These are phyloP conservation scores for Mycena sp. DNA, from an alignment of 1,284 basidiomycete species.

Conservation along the genomic window DNA sequence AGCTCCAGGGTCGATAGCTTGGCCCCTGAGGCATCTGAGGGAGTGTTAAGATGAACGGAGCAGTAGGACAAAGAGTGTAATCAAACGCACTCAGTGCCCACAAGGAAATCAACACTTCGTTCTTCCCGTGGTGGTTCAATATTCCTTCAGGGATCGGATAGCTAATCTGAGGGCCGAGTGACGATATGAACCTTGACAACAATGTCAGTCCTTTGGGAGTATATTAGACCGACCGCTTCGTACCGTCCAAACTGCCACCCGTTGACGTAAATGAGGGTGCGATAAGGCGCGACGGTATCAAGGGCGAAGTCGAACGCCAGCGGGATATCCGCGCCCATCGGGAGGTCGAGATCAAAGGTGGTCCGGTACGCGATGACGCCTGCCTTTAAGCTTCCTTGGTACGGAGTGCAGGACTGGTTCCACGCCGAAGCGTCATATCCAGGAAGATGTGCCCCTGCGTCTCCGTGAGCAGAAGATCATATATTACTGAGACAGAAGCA, in stretches of 20 bases:
- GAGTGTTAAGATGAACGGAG: not conserved
- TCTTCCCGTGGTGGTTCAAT: constrained; percentile 50
- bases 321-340: constrained; percentile 48
- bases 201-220: constrained; percentile 1
- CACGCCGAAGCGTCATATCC: constrained; percentile 52
- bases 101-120: constrained; percentile 50
- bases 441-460: constrained; percentile 52
- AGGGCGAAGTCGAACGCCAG: constrained; percentile 54
- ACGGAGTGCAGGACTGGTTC: constrained; percentile 49
- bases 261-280: constrained; percentile 51
- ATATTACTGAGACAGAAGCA: not conserved
- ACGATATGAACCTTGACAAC: constrained; percentile 40
- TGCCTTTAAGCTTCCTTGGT: constrained; percentile 44
- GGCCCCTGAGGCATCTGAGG: constrained; percentile 45
- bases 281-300: constrained; percentile 45
- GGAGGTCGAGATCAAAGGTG: constrained; percentile 52
- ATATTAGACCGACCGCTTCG: constrained; percentile 17
- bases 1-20: constrained; percentile 47
- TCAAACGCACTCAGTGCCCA: constrained; percentile 53
- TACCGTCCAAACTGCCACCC: constrained; percentile 56
- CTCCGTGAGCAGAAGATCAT: not conserved
- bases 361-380: constrained; percentile 56
- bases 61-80: not conserved
- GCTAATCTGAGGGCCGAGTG: constrained; percentile 44
- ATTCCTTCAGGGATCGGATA: constrained; percentile 54